Evolutionary conservation across 176 grass and related monocot species (phyloP).

Genomic region (Eragrostis curvula): DNA sequence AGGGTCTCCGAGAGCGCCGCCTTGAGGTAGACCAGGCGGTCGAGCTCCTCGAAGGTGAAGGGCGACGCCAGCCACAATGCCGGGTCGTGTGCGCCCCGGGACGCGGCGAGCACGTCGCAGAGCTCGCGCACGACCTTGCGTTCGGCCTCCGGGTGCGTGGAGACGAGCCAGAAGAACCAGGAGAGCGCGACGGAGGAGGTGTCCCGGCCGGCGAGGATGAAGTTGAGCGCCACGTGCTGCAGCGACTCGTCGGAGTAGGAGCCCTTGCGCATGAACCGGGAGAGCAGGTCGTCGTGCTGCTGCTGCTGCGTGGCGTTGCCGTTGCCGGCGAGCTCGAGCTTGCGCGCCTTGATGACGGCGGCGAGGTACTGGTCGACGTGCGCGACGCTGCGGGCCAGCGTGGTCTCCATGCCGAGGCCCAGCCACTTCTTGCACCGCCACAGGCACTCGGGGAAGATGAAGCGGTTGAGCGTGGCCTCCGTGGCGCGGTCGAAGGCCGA

Average conservation of each 20-base stretch:
- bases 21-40: conserved; percentile 91
- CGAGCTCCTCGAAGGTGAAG: conserved; percentile 86
- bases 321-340: conserved; percentile 63
- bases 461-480: conserved; percentile 82
- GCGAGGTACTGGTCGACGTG: conserved; percentile 91
- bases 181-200: conserved; percentile 94
- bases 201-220: conserved; percentile 96
- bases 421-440: conserved; percentile 94
- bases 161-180: conserved; percentile 99
- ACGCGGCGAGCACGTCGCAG: conserved; percentile 58
- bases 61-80: conserved; percentile 61
- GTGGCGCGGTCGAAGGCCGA: conserved; percentile 86
- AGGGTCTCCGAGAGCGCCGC: conserved; percentile 92
- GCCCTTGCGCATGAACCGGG: conserved; percentile 93
- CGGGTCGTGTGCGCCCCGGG: conserved; percentile 57
- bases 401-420: conserved; percentile 86
- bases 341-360: conserved; percentile 82
- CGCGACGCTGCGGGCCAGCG: conserved; percentile 69
- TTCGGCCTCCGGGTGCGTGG: conserved; percentile 76
- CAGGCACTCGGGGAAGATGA: conserved; percentile 90
- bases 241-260: conserved; percentile 84
- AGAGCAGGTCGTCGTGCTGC: conserved; percentile 85
- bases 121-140: conserved; percentile 72
- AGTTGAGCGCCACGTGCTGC: conserved; percentile 94
- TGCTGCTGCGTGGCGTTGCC: background rate